Conservation (phyloP, 1,284 basidiomycete genomes). For the Coriolopsis trogii region DNA sequence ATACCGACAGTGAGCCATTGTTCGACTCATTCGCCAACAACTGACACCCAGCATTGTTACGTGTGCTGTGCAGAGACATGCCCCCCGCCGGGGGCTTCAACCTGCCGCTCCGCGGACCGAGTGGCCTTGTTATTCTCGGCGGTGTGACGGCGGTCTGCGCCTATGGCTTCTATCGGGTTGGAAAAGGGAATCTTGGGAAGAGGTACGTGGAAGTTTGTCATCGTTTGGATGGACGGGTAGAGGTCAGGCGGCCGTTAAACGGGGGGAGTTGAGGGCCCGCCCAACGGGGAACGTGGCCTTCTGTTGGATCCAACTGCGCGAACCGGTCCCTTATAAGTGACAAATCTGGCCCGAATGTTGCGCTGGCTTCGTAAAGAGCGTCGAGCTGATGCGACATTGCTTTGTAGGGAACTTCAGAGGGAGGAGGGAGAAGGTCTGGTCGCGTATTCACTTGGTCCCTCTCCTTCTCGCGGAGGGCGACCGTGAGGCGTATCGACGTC, state of each 20-base stretch:
- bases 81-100: constrained; percentile 95
- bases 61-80: constrained; percentile 75
- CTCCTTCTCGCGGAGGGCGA: constrained; percentile 92
- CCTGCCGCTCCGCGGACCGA: constrained; percentile 90
- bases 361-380: constrained; percentile 21
- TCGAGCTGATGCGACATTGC: constrained; percentile 29
- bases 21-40: constrained; percentile 18
- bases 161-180: constrained; percentile 93
- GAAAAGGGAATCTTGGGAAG: constrained; percentile 89
- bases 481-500: constrained; percentile 85
- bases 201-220: constrained; percentile 60
- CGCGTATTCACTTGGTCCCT: constrained; percentile 93
- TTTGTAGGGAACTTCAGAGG: constrained; percentile 84
- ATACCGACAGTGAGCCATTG: constrained; percentile 60
- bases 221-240: constrained; percentile 21
- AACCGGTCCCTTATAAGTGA: constrained; percentile 46
- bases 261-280: constrained; percentile 56
- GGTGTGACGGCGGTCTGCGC: constrained; percentile 85
- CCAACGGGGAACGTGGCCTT: constrained; percentile 62
- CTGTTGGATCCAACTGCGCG: constrained; percentile 67
- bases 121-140: constrained; percentile 85
- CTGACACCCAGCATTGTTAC: constrained; percentile 13
- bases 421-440: constrained; percentile 95
- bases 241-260: constrained; percentile 66
- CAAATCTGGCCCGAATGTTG: constrained; percentile 26